Base-by-base conservation (phyloP, 2,329 filamentous ascomycete genomes). In the Botrytis fragariae region DNA sequence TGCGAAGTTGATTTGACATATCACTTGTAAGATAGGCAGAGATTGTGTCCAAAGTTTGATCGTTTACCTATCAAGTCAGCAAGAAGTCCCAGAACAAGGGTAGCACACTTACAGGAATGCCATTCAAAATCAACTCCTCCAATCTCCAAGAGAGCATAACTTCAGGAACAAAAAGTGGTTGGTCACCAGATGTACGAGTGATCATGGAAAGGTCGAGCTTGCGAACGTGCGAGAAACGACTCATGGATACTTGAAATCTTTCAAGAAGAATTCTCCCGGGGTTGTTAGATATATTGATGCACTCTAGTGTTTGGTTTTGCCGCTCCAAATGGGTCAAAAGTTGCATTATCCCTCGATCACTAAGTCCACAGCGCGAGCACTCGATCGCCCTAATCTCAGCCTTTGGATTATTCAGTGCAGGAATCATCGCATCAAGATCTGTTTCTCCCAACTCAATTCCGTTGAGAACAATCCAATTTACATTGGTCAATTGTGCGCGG, bases 391-490 rank as follows among this genome's bases (percentile, higher is more conserved):
- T 88, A 71, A 93, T 84, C 77, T 91, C 89, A 73, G 90, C 91
- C 39, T 84, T 84, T 76, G 87, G 85, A 74, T 92, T 89, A 1
- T 90, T 90, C 16, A 90, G 88, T n/a, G 90, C 90, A 76, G 90
- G 90, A 62, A 92, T 89, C 63, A 91, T 78, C 68, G 69, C 29
- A 45, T 93, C 91, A 71, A 93, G 83, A 81, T 93, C 91, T 0
- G 89, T 89, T 71, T 93, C 91, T 59, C 89, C 90, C n/a, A 93
- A 85, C 74, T 88, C 86, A 74, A 93, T 91, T 20, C 90, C 90
- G 74, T 89, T 92, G 74, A 93, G 82, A 35, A 88, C 85, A 71
- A 93, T 87, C 91, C 91, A 93, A 79, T 92, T 89, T 29, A 93
- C 88, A 77, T 90, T 91, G 0, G 91, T 93, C 37, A 90, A 85